Conservation (phyloP, 768 basidiomycete species). For the Pleurotus eryngii region DNA sequence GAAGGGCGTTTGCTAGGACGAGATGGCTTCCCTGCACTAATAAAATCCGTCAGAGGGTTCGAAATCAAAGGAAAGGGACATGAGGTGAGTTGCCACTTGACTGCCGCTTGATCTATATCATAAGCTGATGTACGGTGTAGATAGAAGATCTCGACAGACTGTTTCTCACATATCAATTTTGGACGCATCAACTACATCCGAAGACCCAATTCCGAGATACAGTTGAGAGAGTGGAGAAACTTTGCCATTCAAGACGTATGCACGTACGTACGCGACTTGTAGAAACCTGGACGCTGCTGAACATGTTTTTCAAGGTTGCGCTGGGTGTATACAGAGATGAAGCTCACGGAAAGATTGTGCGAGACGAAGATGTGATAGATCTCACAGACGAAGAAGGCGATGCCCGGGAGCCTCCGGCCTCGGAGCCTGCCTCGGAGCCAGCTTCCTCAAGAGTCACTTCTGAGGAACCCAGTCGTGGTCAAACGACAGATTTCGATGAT, state of each 20-base stretch:
- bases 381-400: constrained; percentile 24
- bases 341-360: constrained; percentile 31
- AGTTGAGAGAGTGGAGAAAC: constrained; percentile 78
- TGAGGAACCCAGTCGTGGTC: constrained; percentile 27
- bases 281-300: constrained; percentile 5
- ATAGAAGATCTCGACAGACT: constrained; percentile 77
- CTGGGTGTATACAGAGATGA: constrained; percentile 80
- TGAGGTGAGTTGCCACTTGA: constrained; percentile 54
- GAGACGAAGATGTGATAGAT: constrained; percentile 17
- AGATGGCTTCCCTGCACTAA: constrained; percentile 77
- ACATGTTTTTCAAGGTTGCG: constrained; percentile 44
- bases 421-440: constrained; percentile 16
- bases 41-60: constrained; percentile 74
- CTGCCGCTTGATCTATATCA: not conserved
- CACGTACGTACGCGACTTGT: constrained; percentile 48
- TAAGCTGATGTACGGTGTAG: constrained; percentile 34
- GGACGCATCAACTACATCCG: constrained; percentile 92
- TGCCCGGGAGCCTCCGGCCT: constrained; percentile 16
- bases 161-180: constrained; percentile 86
- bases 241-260: constrained; percentile 85
- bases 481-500: constrained; percentile 22
- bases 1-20: constrained; percentile 70
- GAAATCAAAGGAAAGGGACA: constrained; percentile 86
- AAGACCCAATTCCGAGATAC: constrained; percentile 87
- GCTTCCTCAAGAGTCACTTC: constrained; percentile 33